phyloP scores from a whole-genome alignment of 2,329 filamentous ascomycete species.

The Phyllosticta citriasiana region DNA sequence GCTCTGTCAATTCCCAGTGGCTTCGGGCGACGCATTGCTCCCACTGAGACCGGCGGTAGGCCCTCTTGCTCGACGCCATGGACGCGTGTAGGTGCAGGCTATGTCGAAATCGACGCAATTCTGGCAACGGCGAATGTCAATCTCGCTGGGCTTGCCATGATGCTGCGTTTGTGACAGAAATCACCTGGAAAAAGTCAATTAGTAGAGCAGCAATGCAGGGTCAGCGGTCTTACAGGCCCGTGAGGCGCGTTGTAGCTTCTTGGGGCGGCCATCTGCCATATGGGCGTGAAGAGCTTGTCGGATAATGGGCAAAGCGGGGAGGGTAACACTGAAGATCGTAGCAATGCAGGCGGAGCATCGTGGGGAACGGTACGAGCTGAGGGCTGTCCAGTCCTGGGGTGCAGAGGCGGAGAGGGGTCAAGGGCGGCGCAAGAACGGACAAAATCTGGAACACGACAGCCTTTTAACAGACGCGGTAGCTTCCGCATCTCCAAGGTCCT shows the following conservation, averaged over 20 bases:
- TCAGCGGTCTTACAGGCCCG: conserved; percentile 19
- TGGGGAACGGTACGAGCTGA: background rate
- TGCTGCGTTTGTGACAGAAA: conserved; percentile 41
- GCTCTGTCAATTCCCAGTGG: background rate
- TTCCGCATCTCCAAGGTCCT: background rate
- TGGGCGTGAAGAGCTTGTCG: background rate
- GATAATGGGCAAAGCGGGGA: background rate
- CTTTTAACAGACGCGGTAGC: background rate
- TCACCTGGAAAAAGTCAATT: conserved; percentile 24
- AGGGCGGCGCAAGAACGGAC: background rate
- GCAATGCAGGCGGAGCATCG: background rate
- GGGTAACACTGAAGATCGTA: background rate
- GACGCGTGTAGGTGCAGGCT: conserved; percentile 39
- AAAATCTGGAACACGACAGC: background rate
- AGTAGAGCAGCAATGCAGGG: background rate
- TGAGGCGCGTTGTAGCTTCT: conserved; percentile 26
- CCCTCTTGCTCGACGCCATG: conserved; percentile 26
- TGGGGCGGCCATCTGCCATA: conserved; percentile 21
- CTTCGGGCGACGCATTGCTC: background rate
- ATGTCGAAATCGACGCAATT: conserved; percentile 42
- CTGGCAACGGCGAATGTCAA: conserved; percentile 33
- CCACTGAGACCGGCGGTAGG: background rate
- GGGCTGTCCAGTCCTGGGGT: background rate
- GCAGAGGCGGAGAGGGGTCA: background rate
- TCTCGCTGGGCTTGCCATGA: conserved; percentile 28